phyloP scores from a whole-genome alignment of 257 asterid genomes.

The Nyctanthes arbortristis region DNA sequence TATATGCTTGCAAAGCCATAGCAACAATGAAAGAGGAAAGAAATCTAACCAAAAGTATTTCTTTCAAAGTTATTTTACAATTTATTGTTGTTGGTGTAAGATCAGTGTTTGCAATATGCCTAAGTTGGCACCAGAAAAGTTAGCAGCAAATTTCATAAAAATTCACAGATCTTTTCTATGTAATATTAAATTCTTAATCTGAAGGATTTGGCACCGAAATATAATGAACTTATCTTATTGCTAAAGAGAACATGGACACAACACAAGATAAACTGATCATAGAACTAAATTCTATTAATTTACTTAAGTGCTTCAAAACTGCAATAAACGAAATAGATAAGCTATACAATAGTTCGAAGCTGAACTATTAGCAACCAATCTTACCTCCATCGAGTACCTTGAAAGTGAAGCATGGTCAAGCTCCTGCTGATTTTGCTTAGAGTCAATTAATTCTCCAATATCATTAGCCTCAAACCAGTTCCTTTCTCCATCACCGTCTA shows the following conservation, averaged over 20 bases:
- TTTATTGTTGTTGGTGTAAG: neutral
- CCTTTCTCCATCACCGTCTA: slow-evolving; percentile 43
- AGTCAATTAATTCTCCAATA: slow-evolving; percentile 73
- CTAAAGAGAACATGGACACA: neutral
- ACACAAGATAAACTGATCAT: neutral
- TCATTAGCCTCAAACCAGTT: slow-evolving; percentile 52
- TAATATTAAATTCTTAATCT: neutral
- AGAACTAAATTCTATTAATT: neutral
- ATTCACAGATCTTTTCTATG: too few species aligned
- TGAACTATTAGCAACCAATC: slow-evolving; percentile 23
- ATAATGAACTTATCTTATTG: neutral
- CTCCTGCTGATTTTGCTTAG: slow-evolving; percentile 56
- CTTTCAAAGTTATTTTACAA: neutral
- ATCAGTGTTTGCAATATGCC: neutral
- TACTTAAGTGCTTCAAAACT: neutral
- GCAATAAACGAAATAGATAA: neutral
- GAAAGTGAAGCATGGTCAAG: slow-evolving; percentile 44
- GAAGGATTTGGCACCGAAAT: neutral
- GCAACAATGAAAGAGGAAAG: neutral
- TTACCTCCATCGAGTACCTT: slow-evolving; percentile 73
- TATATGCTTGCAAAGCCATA: neutral
- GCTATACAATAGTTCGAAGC: neutral
- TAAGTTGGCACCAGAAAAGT: neutral
- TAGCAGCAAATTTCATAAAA: too few species aligned
- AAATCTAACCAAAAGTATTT: neutral